phyloP scores from a whole-genome alignment of 2,329 filamentous ascomycete genomes.

The Rhynchosporium agropyri region DNA sequence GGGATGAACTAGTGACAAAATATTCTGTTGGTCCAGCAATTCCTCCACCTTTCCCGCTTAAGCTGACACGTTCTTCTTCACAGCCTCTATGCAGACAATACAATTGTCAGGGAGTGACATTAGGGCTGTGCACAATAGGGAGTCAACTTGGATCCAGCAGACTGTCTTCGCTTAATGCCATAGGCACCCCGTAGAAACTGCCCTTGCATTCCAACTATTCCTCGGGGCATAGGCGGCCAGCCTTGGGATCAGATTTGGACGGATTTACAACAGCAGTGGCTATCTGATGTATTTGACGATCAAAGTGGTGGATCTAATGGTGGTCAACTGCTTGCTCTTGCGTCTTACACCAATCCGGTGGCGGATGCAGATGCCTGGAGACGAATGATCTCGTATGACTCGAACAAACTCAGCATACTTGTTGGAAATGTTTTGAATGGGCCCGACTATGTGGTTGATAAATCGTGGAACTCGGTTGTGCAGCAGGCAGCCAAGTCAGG shows the following conservation, averaged over 20 bases:
- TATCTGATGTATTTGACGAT: conserved; percentile 2
- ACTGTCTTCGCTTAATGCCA: neutral
- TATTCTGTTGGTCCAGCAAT: conserved; percentile 13
- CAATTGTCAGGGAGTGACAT: neutral
- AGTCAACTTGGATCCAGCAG: neutral
- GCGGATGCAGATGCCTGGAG: neutral
- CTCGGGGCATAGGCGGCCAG: neutral
- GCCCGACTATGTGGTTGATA: neutral
- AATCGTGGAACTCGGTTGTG: neutral
- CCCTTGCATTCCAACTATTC: conserved; percentile 9
- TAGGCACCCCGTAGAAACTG: neutral
- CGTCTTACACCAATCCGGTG: neutral
- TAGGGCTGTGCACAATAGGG: neutral
- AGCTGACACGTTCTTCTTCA: conserved; percentile 1
- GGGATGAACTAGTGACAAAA: neutral
- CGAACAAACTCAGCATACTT: neutral
- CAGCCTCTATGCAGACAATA: conserved; percentile 4
- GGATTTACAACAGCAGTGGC: conserved; percentile 18
- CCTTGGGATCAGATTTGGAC: conserved; percentile 8
- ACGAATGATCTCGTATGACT: neutral
- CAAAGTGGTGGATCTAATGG: neutral
- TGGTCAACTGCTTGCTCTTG: neutral
- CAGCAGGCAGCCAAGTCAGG: neutral
- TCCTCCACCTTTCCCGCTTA: neutral
- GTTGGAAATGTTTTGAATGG: conserved; percentile 4